phyloP scores from a whole-genome alignment of 2,329 filamentous ascomycete genomes.

The Diaporthe citriasiana region DNA sequence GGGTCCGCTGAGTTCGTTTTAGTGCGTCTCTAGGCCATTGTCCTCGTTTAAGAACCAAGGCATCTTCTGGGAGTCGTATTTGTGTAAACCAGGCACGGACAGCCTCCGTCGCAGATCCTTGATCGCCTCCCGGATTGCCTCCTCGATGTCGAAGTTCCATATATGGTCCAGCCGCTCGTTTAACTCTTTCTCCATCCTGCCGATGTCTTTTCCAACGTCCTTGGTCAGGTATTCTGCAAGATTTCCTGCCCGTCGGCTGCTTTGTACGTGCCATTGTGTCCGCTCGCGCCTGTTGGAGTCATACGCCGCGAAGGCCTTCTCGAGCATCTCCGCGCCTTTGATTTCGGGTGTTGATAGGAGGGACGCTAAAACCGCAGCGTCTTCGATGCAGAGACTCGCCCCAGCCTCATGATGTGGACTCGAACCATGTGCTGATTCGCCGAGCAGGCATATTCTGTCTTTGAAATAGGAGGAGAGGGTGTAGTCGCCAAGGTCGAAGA shows the following conservation, averaged over 20 bases:
- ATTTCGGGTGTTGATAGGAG: slow-evolving; percentile 61
- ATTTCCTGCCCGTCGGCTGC: slow-evolving; percentile 60
- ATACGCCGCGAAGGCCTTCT: slow-evolving; percentile 64
- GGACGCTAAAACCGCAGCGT: slow-evolving; percentile 59
- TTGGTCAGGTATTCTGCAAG: slow-evolving; percentile 62
- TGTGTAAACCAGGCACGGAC: slow-evolving; percentile 33
- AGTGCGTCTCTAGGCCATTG: slow-evolving; percentile 36
- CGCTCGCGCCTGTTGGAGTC: slow-evolving; percentile 63
- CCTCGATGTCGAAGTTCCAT: slow-evolving; percentile 37
- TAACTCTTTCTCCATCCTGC: slow-evolving; percentile 50
- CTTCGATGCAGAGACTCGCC: slow-evolving; percentile 70
- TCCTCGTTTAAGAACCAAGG: slow-evolving; percentile 38
- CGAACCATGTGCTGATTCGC: slow-evolving; percentile 75
- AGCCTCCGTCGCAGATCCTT: slow-evolving; percentile 38
- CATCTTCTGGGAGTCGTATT: slow-evolving; percentile 40
- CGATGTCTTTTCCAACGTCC: slow-evolving; percentile 52
- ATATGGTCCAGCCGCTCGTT: slow-evolving; percentile 36
- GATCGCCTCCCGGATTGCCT: slow-evolving; percentile 36
- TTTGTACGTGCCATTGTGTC: slow-evolving; percentile 64
- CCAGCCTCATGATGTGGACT: slow-evolving; percentile 73
- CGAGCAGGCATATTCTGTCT: slow-evolving; percentile 63
- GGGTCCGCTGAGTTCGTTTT: neutral
- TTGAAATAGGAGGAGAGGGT: slow-evolving; percentile 59
- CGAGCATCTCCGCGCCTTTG: slow-evolving; percentile 50
- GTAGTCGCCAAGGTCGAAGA: slow-evolving; percentile 62